phyloP scores from a whole-genome alignment of 371 early-diverging fungal species.

The Mortierella polycephala region DNA sequence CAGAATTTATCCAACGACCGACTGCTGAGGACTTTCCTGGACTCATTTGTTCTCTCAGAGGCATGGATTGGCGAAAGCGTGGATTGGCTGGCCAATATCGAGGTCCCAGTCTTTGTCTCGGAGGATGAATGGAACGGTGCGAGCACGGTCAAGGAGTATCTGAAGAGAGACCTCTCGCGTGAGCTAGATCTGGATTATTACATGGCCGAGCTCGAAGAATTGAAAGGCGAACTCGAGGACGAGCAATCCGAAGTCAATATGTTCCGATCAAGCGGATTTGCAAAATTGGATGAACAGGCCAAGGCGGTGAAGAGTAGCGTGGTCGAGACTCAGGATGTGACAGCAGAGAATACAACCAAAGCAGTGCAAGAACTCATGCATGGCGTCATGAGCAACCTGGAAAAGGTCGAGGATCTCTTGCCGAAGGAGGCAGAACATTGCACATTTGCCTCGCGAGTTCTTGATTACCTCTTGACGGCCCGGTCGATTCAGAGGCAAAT shows the following conservation, averaged over 20 bases:
- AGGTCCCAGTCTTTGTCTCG: constrained; percentile 37
- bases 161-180: constrained; percentile 20
- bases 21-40: constrained; percentile 36
- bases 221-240: constrained; percentile 35
- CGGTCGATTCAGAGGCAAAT: constrained; percentile 11
- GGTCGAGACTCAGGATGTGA: constrained; percentile 33
- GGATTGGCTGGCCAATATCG: constrained; percentile 49
- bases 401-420: constrained; percentile 41
- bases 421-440: constrained; percentile 48
- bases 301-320: constrained; percentile 28
- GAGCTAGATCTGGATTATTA: constrained; percentile 36
- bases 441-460: constrained; percentile 25
- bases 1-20: constrained; percentile 48
- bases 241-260: constrained; percentile 41
- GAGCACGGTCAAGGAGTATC: constrained; percentile 34
- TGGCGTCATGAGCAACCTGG: constrained; percentile 36
- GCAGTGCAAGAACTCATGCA: constrained; percentile 38
- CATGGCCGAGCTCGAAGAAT: constrained; percentile 24
- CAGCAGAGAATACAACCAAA: constrained; percentile 29
- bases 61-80: constrained; percentile 54
- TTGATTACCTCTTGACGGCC: constrained; percentile 37
- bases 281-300: constrained; percentile 47
- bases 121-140: constrained; percentile 41
- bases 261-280: constrained; percentile 44
- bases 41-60: constrained; percentile 35